phyloP scores from a whole-genome alignment of 352 stramenopile genomes.

The Thalassiosira hispida region DNA sequence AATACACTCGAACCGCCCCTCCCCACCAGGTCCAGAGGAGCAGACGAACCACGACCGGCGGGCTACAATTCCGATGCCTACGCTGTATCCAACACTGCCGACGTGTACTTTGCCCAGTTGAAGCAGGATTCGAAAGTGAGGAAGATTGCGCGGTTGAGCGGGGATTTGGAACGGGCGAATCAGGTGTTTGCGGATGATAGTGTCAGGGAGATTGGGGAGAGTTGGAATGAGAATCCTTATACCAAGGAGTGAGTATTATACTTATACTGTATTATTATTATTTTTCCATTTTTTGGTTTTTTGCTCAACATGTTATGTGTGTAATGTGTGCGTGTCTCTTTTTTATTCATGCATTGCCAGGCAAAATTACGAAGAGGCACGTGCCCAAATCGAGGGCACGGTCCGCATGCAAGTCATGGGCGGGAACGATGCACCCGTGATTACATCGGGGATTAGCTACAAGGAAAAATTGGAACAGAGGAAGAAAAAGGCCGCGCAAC shows the following conservation, averaged over 20 bases:
- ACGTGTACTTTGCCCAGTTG: slow-evolving; percentile 85
- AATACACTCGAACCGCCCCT: slow-evolving; percentile 26
- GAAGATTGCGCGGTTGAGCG: slow-evolving; percentile 60
- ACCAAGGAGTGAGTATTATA: slow-evolving; percentile 62
- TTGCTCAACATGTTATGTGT: not conserved
- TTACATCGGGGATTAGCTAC: slow-evolving; percentile 48
- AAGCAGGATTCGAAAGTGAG: slow-evolving; percentile 81
- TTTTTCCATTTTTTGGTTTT: not conserved
- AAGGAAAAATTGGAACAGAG: slow-evolving; percentile 56
- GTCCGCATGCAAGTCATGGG: slow-evolving; percentile 46
- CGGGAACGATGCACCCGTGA: not conserved
- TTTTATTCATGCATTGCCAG: slow-evolving; percentile 20
- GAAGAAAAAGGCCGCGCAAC: slow-evolving; percentile 18
- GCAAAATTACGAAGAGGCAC: slow-evolving; percentile 52
- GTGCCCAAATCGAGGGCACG: slow-evolving; percentile 52
- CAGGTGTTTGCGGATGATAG: slow-evolving; percentile 68
- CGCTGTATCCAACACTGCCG: slow-evolving; percentile 75
- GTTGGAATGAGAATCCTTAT: slow-evolving; percentile 72
- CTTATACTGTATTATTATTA: not conserved
- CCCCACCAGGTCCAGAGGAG: slow-evolving; percentile 30
- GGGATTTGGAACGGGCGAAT: slow-evolving; percentile 69
- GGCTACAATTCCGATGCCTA: slow-evolving; percentile 78
- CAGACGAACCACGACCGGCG: slow-evolving; percentile 31
- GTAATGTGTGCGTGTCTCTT: too few relatives aligned
- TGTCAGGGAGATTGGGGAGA: slow-evolving; percentile 60